Conservation (phyloP, 305 asterid genomes). For the Rubia occidens region DNA sequence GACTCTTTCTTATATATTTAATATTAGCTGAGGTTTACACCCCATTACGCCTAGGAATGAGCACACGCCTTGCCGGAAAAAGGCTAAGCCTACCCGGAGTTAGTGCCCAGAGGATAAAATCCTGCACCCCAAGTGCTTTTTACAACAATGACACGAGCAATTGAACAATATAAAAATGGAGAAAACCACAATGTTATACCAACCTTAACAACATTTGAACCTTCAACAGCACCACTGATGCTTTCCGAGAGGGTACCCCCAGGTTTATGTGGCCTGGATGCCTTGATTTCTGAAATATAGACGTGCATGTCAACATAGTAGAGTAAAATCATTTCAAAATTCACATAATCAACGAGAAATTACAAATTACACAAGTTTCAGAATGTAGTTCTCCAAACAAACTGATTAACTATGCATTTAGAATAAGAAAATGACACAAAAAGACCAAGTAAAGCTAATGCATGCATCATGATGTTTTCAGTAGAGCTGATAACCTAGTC, state of each 20-base stretch:
- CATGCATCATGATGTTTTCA: neutral
- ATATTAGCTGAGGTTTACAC: too few species aligned
- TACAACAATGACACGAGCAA: too few species aligned
- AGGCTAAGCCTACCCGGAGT: too few species aligned
- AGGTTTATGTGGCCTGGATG: constrained; percentile 19
- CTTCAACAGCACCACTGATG: constrained; percentile 15
- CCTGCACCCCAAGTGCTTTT: too few species aligned
- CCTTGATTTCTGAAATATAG: constrained; percentile 30
- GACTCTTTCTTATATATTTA: too few species aligned
- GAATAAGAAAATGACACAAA: neutral
- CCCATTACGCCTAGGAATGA: too few species aligned
- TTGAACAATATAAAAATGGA: neutral
- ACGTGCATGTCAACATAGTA: neutral
- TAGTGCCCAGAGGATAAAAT: too few species aligned
- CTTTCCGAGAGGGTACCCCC: constrained; percentile 22
- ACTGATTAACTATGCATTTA: too few species aligned
- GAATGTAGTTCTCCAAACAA: neutral
- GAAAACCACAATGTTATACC: constrained; percentile 6
- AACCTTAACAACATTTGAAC: constrained; percentile 36
- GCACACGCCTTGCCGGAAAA: neutral
- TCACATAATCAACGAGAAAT: neutral
- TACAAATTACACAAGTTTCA: neutral
- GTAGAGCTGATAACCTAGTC: too few species aligned
- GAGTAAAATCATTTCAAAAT: neutral
- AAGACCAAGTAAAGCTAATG: neutral